Base-by-base conservation (phyloP, 208 protist genomes). In the Crithidia brevicula region DNA sequence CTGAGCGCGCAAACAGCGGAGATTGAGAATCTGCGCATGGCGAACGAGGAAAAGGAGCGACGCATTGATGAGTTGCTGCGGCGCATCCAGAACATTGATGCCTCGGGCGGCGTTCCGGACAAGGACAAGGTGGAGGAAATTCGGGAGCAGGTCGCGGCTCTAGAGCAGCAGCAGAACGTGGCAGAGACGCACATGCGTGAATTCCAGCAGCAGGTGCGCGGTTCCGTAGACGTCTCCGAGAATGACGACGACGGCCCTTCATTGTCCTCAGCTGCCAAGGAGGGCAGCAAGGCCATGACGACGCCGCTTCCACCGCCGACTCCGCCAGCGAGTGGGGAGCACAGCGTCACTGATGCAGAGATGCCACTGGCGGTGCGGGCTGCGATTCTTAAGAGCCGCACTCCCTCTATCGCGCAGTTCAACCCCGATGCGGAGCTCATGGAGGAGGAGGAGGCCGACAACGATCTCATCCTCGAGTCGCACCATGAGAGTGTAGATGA, bases 1-100 rank as follows among this genome's bases (percentile, higher is more conserved):
- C 78, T 91, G 18, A 71, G 73, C 38, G 71, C 68, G 25, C 88
- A 93, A 53, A 66, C 68, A 7, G 76, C 59, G 30, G 83, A 91
- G 43, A 91, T 93, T 33, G 74, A 83, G 20, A 62, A 67, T n/a
- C 58, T 91, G 50, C 81, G 80, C 25, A 30, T 62, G 18, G 76
- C 69, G 4, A 93, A 93, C 56, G 78, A 67, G 11, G 82, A 89
- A 36, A 93, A 93, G 69, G 88, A 93, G 60, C 28, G 38, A 15
- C 72, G 65, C 22, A 93, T 93, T 62, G 58, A 76, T n/a, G 77
- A 82, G 30, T 69, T 93, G 56, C 74, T 93, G 22, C 72, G 78
- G 6, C 75, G 76, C 40, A 89, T 92, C 33, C 57, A 74, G 13
- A 42, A 38, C 16, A 58, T 89, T 9, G 42, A 62, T 40, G 4